Percentiles rank a stretch among this genome's conserved stretches.
Conservation (phyloP, 2,329 filamentous ascomycete species). For the Pseudogymnoascus sp. region DNA sequence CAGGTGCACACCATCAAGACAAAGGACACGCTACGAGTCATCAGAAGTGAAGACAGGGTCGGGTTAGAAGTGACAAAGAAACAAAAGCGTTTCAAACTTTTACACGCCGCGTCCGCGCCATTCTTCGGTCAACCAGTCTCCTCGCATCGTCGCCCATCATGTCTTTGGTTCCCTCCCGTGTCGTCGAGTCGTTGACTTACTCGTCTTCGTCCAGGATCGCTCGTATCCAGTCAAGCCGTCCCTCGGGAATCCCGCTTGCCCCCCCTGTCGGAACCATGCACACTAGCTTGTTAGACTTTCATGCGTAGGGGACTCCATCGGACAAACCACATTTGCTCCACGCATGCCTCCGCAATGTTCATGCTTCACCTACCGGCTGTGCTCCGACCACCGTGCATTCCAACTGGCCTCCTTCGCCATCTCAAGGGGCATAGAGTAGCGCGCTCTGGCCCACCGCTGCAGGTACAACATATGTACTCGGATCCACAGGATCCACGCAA, state of each 20-base stretch:
- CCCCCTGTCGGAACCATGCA: constrained; percentile 1
- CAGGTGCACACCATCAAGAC: neutral
- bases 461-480: constrained; percentile 2
- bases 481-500: constrained; percentile 5
- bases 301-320: constrained; percentile 7
- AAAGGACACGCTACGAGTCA: neutral
- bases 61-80: neutral
- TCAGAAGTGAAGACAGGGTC: neutral
- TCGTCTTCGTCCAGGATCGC: neutral
- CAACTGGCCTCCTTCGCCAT: neutral
- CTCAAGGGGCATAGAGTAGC: neutral
- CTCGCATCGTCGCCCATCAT: neutral
- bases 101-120: neutral
- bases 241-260: neutral
- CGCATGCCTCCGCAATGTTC: constrained; percentile 1
- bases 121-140: constrained; percentile 2
- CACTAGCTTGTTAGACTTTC: constrained; percentile 7
- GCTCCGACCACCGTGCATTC: neutral
- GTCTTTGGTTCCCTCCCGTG: constrained; percentile 1
- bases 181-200: neutral
- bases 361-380: constrained; percentile 3
- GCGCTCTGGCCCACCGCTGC: neutral
- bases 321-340: constrained; percentile 10
- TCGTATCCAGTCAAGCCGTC: constrained; percentile 4
- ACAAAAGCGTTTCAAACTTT: constrained; percentile 3